Evolutionary conservation across 2,329 filamentous ascomycete genomes (phyloP), one percentile per base, ranked within the genome.

Genomic region (Phialophora chinensis): DNA sequence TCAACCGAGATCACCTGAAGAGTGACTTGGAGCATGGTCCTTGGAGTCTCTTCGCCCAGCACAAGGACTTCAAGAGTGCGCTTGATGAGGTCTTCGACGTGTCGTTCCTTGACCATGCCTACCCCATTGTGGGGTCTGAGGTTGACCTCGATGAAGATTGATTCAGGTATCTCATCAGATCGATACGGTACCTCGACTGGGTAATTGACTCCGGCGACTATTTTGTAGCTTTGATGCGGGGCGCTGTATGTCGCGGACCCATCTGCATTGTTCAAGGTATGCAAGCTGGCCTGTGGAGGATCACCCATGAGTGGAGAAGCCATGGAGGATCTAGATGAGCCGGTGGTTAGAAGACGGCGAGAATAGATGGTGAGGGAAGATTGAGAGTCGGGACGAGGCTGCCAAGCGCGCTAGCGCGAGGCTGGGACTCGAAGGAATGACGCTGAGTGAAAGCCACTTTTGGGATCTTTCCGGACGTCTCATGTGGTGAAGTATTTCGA

Each of bases 91-190:
- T 75, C 87, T 80, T 97, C 93, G 27, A 96, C 87, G 78, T 96
- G 92, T 73, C 92, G 86, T 79, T 93, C 91, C 69, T 89, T 86
- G 20, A 90, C 90, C 89, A 93, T 90, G 82, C 91, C 92, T 54
- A 95, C 89, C 17, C 93, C 93, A 70, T 90, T 88, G 42, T 91
- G 90, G 57, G 94, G 94, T 77, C 95, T 88, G 71, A 99, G 87
- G 76, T 94, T 88, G 65, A 99, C 91, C 79, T 98, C 95, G 71
- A 99, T 84, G 58, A 90, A 87, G 31, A 94, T 92, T 81, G 97
- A 93, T 78, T 96, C 93, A 7, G 95, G 91, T 72, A 95, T 87
- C 78, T 98, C 92, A 76, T 99, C 94, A 74, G 92, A 88, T 74
- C 93, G 87, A 73, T 89, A 78, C 14, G 78, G 88, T 17, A 94